Evolutionary conservation across 805 yeast genomes (phyloP).

Genomic region (Nakazawaea ishiwadae): DNA sequence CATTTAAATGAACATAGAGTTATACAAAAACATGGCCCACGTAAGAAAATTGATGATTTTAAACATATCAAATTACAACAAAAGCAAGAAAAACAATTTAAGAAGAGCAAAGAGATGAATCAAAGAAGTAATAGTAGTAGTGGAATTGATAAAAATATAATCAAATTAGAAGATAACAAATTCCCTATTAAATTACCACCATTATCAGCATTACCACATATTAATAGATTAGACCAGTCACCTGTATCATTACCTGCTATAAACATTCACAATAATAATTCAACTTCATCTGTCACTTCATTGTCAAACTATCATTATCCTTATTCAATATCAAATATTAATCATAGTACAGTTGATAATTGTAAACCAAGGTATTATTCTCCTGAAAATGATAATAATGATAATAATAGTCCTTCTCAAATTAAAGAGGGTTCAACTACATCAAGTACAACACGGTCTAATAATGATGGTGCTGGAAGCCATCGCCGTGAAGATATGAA

Average conservation of each 20-base stretch:
- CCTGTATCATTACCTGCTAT: too few species aligned
- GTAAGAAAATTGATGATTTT: constrained; percentile 44
- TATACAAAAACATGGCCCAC: constrained; percentile 41
- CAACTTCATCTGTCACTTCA: not conserved
- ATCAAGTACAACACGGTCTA: not conserved
- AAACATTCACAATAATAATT: too few species aligned
- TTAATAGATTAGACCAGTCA: too few species aligned
- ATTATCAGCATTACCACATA: constrained; percentile 1
- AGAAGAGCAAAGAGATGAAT: not conserved
- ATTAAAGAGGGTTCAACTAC: not conserved
- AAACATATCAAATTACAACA: constrained; percentile 32
- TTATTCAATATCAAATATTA: not conserved
- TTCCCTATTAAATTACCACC: too few species aligned
- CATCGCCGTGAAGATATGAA: too few species aligned
- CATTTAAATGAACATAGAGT: constrained; percentile 45
- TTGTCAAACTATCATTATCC: constrained; percentile 4
- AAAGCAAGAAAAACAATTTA: not conserved
- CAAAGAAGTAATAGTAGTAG: not conserved
- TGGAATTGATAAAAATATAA: too few species aligned
- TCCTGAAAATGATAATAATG: not conserved
- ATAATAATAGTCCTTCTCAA: too few species aligned
- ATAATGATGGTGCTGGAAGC: not conserved
- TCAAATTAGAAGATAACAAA: too few species aligned
- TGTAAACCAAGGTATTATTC: not conserved
- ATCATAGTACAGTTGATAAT: too few species aligned